phyloP scores from a whole-genome alignment of 176 grass and related monocot genomes.

The Aegilops sharonensis region DNA sequence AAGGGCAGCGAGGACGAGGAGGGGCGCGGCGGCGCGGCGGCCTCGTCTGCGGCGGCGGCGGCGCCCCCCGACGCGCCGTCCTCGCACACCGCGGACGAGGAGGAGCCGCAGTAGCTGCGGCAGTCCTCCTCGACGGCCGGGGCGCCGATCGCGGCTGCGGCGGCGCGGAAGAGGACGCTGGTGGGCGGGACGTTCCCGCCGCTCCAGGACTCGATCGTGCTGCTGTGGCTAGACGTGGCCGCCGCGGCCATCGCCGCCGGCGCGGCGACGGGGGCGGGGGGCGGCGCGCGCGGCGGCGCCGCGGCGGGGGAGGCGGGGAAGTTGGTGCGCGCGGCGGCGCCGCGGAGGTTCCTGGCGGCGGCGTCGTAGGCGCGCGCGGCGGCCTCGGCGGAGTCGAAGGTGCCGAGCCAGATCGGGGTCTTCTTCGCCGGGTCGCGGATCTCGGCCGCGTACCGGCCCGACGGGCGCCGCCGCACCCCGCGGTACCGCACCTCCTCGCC shows the following conservation, averaged over 20 bases:
- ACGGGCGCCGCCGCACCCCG: slow-evolving; percentile 66
- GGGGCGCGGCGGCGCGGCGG: neutral
- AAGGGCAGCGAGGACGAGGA: slow-evolving; percentile 42
- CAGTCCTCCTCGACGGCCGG: slow-evolving; percentile 41
- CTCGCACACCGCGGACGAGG: slow-evolving; percentile 61
- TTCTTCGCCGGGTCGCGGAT: slow-evolving; percentile 74
- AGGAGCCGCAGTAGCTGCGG: slow-evolving; percentile 78
- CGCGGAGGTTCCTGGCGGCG: slow-evolving; percentile 57
- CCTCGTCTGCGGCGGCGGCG: slow-evolving; percentile 29
- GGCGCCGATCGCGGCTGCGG: neutral
- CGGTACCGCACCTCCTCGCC: slow-evolving; percentile 53
- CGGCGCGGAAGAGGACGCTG: slow-evolving; percentile 3
- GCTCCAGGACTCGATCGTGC: slow-evolving; percentile 78
- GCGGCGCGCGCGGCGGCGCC: neutral
- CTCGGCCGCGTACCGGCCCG: slow-evolving; percentile 75
- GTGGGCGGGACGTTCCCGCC: neutral
- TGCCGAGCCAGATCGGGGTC: slow-evolving; percentile 78
- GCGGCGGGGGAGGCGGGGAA: slow-evolving; percentile 26
- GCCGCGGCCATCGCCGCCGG: neutral
- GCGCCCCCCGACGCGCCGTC: slow-evolving; percentile 33
- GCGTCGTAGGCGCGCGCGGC: slow-evolving; percentile 76
- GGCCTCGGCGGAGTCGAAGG: slow-evolving; percentile 75
- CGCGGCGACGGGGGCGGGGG: neutral
- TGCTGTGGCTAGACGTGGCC: slow-evolving; percentile 71
- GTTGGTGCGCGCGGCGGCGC: slow-evolving; percentile 60